phyloP scores from a whole-genome alignment of 1,139 yeast species.

The Kodamaea ohmeri region DNA sequence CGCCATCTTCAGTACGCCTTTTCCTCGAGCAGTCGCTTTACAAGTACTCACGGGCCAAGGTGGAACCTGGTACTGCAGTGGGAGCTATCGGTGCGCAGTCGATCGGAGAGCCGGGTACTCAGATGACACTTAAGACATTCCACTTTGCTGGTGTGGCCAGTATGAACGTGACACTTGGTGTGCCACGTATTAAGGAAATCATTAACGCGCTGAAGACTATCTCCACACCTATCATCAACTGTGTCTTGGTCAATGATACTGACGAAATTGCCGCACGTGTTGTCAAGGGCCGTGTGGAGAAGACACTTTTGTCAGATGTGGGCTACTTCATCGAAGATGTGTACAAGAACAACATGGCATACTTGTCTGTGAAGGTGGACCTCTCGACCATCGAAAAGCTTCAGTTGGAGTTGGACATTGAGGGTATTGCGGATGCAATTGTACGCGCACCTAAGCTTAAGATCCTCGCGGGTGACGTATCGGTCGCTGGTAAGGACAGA shows the following conservation, averaged over 20 bases:
- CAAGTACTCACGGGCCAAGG: conserved; percentile 87
- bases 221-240: conserved; percentile 95
- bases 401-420: conserved; percentile 83
- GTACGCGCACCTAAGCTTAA: conserved; percentile 85
- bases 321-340: conserved; percentile 92
- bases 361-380: conserved; percentile 78
- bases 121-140: conserved; percentile 97
- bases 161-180: conserved; percentile 98
- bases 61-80: conserved; percentile 99
- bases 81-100: conserved; percentile 99
- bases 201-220: conserved; percentile 94
- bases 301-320: conserved; percentile 82
- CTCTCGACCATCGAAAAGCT: conserved; percentile 80
- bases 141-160: conserved; percentile 99
- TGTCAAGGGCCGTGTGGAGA: conserved; percentile 95
- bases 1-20: conserved; percentile 55
- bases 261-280: conserved; percentile 99
- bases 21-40: conserved; percentile 75
- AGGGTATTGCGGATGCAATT: conserved; percentile 83
- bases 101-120: conserved; percentile 99
- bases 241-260: conserved; percentile 85
- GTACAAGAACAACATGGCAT: conserved; percentile 77
- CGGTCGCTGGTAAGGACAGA: conserved; percentile 62
- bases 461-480: conserved; percentile 70
- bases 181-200: conserved; percentile 97